Evolutionary conservation across 768 basidiomycete species (phyloP), one percentile per base, ranked within the genome.

Genomic region (Steccherinum ochraceum): DNA sequence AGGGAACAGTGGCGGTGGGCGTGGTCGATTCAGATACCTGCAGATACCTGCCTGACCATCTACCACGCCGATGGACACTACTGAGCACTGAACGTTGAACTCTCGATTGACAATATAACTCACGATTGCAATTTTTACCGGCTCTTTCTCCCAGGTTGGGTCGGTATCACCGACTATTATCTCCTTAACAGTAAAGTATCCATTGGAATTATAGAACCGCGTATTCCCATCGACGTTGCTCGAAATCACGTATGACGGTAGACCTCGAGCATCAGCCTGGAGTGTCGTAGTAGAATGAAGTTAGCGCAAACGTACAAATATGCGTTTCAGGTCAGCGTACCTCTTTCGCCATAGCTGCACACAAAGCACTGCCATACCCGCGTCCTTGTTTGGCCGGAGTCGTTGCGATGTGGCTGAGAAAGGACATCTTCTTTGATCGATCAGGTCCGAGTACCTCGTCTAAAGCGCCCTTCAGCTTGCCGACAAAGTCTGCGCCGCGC

Each of bases 201-300:
- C 57, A 11, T 53, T 2, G 10, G 39, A 27, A 16, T 50, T 39
- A 46, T 56, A 56, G 47, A 55, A 58, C 5, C 42, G 23, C 4
- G 13, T 23, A 43, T 53, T 53, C 3, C 20, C 27, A 16, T 30
- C 23, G 12, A 51, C 51, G 24, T 58, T 55, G 21, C 49, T 46
- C 7, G 53, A 51, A 11, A 46, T 24, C 3, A 52, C 11, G 18
- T 39, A 58, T 5, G 47, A 52, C 24, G 20, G 52, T 13, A 51
- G 45, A 13, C 18, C 44, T 7, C 47, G 42, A n/a, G 30, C 47
- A 24, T 58, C 54, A 2, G 45, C 52, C 57, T 58, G n/a, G n/a
- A n/a, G n/a, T n/a, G n/a, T n/a, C n/a, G 16, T 16, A 16, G 16
- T 35, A 16, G n/a, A n/a, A n/a, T n/a, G n/a, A n/a, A n/a, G n/a